phyloP scores from a whole-genome alignment of 148 eudicot species.

The Amaranthus cruentus region DNA sequence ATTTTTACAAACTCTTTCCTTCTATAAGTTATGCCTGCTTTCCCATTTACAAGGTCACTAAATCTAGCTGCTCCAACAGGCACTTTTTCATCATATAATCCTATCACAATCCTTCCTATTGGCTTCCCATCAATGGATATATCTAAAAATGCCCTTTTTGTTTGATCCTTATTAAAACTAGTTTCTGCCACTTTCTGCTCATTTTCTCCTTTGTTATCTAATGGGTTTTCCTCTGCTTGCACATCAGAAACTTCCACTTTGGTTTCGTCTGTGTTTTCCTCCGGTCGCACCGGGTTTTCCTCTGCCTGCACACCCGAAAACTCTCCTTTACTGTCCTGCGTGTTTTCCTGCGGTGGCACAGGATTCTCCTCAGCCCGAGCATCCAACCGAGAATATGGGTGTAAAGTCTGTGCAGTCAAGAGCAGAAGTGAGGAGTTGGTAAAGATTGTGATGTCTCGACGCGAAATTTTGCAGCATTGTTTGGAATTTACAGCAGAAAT shows the following conservation, averaged over 20 bases:
- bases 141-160: constrained; percentile 65
- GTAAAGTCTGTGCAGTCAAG: constrained; percentile 39
- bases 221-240: constrained; percentile 19
- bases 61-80: constrained; percentile 57
- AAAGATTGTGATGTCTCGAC: constrained; percentile 52
- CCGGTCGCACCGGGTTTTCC: constrained; percentile 5
- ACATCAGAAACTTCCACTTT: not conserved
- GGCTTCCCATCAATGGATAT: constrained; percentile 68
- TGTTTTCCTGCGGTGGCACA: not conserved
- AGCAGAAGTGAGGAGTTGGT: constrained; percentile 47
- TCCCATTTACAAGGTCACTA: constrained; percentile 55
- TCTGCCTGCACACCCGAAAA: constrained; percentile 6
- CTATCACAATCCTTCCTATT: constrained; percentile 54
- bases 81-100: constrained; percentile 36
- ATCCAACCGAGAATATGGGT: constrained; percentile 18
- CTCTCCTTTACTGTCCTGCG: not conserved
- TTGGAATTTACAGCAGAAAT: constrained; percentile 23
- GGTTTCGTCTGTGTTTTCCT: constrained; percentile 1
- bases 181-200: constrained; percentile 12
- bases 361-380: constrained; percentile 38
- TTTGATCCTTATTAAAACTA: constrained; percentile 10
- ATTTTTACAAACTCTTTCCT: constrained; percentile 77
- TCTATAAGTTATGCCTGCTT: constrained; percentile 66
- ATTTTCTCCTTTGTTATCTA: constrained; percentile 1
- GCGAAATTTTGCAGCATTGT: constrained; percentile 40